Base-by-base conservation (phyloP, 2,329 filamentous ascomycete genomes). In the Penicillium sp. region DNA sequence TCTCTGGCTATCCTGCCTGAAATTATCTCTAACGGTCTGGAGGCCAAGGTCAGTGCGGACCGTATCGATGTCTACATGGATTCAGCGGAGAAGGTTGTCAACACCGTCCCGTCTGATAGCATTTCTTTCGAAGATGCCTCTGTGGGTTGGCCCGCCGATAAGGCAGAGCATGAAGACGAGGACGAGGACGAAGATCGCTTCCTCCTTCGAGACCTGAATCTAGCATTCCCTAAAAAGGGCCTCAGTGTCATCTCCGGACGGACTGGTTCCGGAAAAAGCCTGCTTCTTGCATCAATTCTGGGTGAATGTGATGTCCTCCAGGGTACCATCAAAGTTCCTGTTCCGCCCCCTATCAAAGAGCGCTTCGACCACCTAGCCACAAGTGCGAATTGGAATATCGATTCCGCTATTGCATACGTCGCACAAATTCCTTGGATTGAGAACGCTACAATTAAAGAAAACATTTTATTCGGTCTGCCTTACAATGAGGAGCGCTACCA, bases 361-460 rank as follows among this genome's bases (percentile, higher is more conserved):
- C 53, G 86, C 85, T 19, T 87, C 85, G 1, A 64, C 84, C n/a
- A 83, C 85, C 59, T 91, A 85, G 76, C 83, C 81, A 65, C 87
- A 84, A 75, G 79, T 87, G 33, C 91, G 85, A 71, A 58, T 45
- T 71, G 81, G 37, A 66, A 58, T 30, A 70, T 70, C 25, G 67
- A 69, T 28, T 68, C 65, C 1, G 84, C 89, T 1, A 83, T 93
- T 52, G 91, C 91, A 0, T 94, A 88, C 67, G 89, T 93, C 37
- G 86, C 89, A 1, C 90, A 93, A 71, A 92, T 90, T 7, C 91
- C 91, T 0, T 95, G 91, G 91, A 91, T 95, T 52, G 91, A 94
- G 71, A 94, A 93, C 68, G 89, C 89, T 0, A 90, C 87, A 6
- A 87, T 96, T 63, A 87, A 84, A 58, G 87, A 92, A 48, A 96